Evolutionary conservation across 352 stramenopile genomes (phyloP).

Genomic region (Elongisporangium senticosum): DNA sequence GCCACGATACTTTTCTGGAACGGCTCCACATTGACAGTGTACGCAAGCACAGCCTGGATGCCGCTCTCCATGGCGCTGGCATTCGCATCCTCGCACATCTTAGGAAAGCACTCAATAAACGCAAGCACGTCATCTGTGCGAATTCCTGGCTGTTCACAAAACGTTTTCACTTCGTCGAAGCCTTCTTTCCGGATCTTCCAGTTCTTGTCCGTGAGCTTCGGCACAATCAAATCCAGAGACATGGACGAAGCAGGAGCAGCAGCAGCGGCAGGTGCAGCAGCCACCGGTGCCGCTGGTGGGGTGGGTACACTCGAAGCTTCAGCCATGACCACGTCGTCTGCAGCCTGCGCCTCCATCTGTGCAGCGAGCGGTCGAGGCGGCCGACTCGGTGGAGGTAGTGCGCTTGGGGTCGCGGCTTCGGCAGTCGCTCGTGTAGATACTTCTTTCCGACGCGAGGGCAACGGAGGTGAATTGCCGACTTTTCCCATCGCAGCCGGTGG

Average conservation of each 20-base stretch:
- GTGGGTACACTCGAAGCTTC: slow-evolving; percentile 7
- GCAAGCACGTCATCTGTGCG: slow-evolving; percentile 36
- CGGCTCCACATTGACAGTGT: slow-evolving; percentile 51
- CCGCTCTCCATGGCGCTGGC: slow-evolving; percentile 76
- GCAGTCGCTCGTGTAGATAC: not conserved
- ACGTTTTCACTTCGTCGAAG: slow-evolving; percentile 64
- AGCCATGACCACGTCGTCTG: slow-evolving; percentile 17
- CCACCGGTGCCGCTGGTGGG: not conserved
- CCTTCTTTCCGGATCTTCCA: slow-evolving; percentile 85
- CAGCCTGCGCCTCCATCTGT: slow-evolving; percentile 9
- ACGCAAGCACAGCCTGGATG: slow-evolving; percentile 67
- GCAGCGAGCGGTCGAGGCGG: not conserved
- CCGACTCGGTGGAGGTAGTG: slow-evolving; percentile 3
- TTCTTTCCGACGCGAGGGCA: slow-evolving; percentile 14
- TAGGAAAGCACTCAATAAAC: slow-evolving; percentile 56
- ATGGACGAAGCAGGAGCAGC: slow-evolving; percentile 2
- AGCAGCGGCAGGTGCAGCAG: slow-evolving; percentile 8
- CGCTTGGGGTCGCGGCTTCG: slow-evolving; percentile 4
- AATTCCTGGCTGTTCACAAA: slow-evolving; percentile 46
- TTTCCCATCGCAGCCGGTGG: slow-evolving; percentile 18
- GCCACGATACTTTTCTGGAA: slow-evolving; percentile 68
- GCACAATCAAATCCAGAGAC: slow-evolving; percentile 41
- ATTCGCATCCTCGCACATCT: slow-evolving; percentile 83
- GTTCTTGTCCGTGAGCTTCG: slow-evolving; percentile 74
- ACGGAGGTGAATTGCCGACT: slow-evolving; percentile 42